Evolutionary conservation across 495 filamentous ascomycete species (phyloP).

Genomic region (Corynascus novoguineensis): DNA sequence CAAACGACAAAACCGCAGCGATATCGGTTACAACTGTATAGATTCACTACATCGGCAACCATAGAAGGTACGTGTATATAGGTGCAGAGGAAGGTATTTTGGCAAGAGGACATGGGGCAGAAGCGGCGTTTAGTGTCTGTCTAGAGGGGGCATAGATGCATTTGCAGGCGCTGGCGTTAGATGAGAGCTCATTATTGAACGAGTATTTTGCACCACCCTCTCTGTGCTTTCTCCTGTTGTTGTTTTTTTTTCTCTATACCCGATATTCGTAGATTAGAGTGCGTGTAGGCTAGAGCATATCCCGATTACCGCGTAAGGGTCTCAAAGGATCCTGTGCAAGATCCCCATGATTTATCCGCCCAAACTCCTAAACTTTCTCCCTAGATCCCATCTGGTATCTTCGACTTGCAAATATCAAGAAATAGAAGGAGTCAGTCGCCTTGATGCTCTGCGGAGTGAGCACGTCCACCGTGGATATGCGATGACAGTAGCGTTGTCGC

Average conservation of each 20-base stretch:
- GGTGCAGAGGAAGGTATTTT: neutral
- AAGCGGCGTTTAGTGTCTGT: neutral
- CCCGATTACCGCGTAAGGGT: neutral
- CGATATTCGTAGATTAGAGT: neutral
- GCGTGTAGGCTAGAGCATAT: neutral
- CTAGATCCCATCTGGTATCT: too few relatives aligned
- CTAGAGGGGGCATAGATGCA: neutral
- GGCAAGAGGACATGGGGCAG: neutral
- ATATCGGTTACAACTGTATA: neutral
- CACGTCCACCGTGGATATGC: too few relatives aligned
- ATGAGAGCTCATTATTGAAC: neutral
- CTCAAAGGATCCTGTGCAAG: neutral
- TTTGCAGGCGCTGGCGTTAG: conserved; percentile 8
- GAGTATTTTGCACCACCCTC: neutral
- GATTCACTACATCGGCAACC: neutral
- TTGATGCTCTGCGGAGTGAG: too few relatives aligned
- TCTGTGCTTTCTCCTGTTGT: neutral
- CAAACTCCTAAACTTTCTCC: neutral
- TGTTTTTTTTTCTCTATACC: conserved; percentile 9
- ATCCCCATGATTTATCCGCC: neutral
- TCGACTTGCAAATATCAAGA: too few relatives aligned
- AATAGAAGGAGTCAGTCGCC: too few relatives aligned
- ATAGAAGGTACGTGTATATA: neutral
- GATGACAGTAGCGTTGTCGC: too few relatives aligned
- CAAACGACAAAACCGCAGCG: neutral